Conservation (phyloP, 1,139 yeast genomes). For the Hemisphaericaspora xylanilytica region DNA sequence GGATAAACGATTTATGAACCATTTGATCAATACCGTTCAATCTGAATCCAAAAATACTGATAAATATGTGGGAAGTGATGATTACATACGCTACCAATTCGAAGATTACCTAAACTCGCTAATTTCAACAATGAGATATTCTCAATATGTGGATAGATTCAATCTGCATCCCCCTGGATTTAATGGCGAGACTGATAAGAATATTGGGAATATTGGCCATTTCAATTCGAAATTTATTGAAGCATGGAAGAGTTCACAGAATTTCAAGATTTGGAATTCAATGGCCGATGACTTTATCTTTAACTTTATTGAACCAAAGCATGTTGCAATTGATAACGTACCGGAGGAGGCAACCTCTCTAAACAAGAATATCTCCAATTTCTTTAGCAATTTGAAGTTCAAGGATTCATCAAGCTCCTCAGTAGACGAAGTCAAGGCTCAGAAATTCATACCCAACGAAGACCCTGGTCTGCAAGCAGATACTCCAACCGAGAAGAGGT, state of each 20-base stretch:
- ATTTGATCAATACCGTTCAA: conserved; percentile 23
- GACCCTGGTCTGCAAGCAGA: background rate
- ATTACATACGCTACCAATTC: conserved; percentile 79
- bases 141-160: conserved; percentile 52
- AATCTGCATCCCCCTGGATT: conserved; percentile 46
- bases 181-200: conserved; percentile 17
- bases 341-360: conserved; percentile 14
- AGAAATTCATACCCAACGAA: conserved; percentile 18
- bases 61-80: conserved; percentile 71
- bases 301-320: conserved; percentile 82
- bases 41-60: conserved; percentile 19
- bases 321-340: conserved; percentile 40
- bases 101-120: conserved; percentile 85
- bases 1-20: conserved; percentile 74
- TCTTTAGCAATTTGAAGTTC: conserved; percentile 27
- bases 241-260: conserved; percentile 65
- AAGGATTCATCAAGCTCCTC: conserved; percentile 11
- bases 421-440: conserved; percentile 14
- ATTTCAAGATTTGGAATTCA: conserved; percentile 65
- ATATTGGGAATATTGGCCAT: conserved; percentile 27
- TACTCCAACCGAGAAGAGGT: background rate
- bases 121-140: conserved; percentile 68
- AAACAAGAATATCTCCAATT: conserved; percentile 22
- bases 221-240: conserved; percentile 60
- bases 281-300: conserved; percentile 86